Evolutionary conservation across 1,139 yeast genomes (phyloP), one percentile per base, ranked within the genome.

Genomic region (Petasospora fabianii): DNA sequence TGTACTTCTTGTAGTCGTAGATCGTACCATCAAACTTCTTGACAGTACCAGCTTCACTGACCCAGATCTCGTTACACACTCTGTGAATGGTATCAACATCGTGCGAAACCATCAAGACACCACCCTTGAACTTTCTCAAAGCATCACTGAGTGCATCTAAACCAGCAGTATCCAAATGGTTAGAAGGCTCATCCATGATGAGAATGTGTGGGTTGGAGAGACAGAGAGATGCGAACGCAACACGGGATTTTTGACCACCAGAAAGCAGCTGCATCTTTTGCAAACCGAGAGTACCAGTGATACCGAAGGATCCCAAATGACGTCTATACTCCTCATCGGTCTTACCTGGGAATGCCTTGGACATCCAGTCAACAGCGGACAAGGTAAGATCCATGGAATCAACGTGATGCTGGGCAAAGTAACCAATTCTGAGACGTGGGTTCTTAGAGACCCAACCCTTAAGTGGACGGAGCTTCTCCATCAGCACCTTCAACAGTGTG

Each of bases 371-470:
- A 8, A 92, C 97, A 0, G 98, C 97, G 42, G 88, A 84, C 36
- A 79, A 67, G n/a, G 65, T 71, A 53, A 90, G 68, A 58, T 92
- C 98, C 96, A 92, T 86, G n/a, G 92, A 84, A 58, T 92, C 99
- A 50, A 92, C 95, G 58, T 92, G 98, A 61, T 92, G 98, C 68
- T 92, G 99, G n/a, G 99, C 97, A 68, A 92, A 92, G 64, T 94
- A 94, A 15, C 96, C 98, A 37, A 92, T 84, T 65, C 98, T 77
- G 51, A 92, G 69, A 54, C 97, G 75, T 30, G 95, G 84, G 57
- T 92, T 90, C 49, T 80, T 76, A 22, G 85, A 73, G 14, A 90
- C 84, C 43, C 73, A 70, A 43, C 99, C 99, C 10, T 66, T 68
- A 32, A 78, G 55, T 3, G 98, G 97, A 17, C 69, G 65, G 41